A percentile compares a stretch with the other conserved stretches of the same genome.
Evolutionary conservation across 805 yeast species (phyloP).

Genomic region (Saccharomycopsis amapae): DNA sequence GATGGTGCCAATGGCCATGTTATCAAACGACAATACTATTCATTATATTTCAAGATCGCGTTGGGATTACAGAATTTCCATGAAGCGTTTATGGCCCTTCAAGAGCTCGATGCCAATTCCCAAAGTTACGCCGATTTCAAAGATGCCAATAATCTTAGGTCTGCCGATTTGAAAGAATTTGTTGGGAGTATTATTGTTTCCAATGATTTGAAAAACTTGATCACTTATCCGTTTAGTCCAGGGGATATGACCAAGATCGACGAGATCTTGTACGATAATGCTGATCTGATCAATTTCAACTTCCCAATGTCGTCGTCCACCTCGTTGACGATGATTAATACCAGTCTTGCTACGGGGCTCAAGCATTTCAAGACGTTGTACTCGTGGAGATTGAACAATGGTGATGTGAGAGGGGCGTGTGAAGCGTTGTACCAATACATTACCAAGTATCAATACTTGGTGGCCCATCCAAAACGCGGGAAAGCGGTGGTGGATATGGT

Average conservation of each 20-base stretch:
- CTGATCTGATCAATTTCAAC: conserved; percentile 20
- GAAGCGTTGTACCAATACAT: conserved; percentile 39
- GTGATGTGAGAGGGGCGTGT: conserved; percentile 43
- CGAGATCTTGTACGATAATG: conserved; percentile 31
- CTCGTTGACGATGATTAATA: conserved; percentile 21
- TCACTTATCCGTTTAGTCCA: conserved; percentile 35
- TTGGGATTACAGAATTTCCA: conserved; percentile 28
- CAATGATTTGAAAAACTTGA: conserved; percentile 34
- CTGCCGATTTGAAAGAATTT: conserved; percentile 29
- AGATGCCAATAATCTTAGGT: conserved; percentile 8
- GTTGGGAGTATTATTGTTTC: conserved; percentile 33
- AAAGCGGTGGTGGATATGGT: neutral
- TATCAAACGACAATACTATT: conserved; percentile 23
- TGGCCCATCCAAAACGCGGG: neutral
- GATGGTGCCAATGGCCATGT: neutral
- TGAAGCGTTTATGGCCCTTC: conserved; percentile 31
- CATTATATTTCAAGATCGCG: conserved; percentile 26
- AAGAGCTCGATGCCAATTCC: too few relatives aligned
- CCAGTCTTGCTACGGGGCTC: conserved; percentile 29
- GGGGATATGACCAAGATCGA: conserved; percentile 39
- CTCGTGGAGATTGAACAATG: conserved; percentile 43
- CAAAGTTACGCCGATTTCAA: conserved; percentile 13
- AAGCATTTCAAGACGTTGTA: conserved; percentile 45
- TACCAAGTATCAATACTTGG: conserved; percentile 19
- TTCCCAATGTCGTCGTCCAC: conserved; percentile 25